Base-by-base conservation (phyloP, 495 filamentous ascomycete species). In the Penicillium goetzii region DNA sequence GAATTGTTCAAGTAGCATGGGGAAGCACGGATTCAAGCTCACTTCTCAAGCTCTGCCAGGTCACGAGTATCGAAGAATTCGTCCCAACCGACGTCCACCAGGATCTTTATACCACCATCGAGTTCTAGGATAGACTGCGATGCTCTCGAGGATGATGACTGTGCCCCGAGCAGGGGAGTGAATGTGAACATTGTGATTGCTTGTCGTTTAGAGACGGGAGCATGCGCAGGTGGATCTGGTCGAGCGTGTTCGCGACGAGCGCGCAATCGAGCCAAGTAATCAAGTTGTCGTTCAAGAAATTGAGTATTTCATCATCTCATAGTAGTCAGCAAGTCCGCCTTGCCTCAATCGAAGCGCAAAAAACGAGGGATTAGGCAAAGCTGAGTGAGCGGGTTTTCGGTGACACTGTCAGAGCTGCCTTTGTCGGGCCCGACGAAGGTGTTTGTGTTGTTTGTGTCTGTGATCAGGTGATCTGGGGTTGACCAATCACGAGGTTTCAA, bases 71-170 rank as follows among this genome's bases (percentile, higher is more conserved):
- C 90, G 70, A 99, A 97, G 19, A 84, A 81, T 72, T 93, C 90
- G 71, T 98, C 93, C 95, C 95, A 99, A 60, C 95, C 95, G 36
- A 97, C 92, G 72, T 97, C 94, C 15, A 98, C 85, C 17, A 98
- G 82, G 28, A 98, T 88, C 74, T 98, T 98, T 75, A 98, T 89
- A 36, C 94, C 95, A 49, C 94, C 93, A 81, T 98, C 95, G 51
- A 99, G 88, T 80, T 98, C 96, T 49, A 99, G 80, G 10, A 99
- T 85, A 14, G 96, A 98, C 74, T 97, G 94, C 60, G 92, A 95
- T 38, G 96, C 95, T 43, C 86, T 82, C 9, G 92, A 96, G 50
- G 87, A 84, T 14, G 76, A 75, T 8, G 91, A 93, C 67, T 93
- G 92, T 19, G 94, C 96, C 67, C 95, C 96, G 45, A 95, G 89